Evolutionary conservation across 805 yeast genomes (phyloP).

Genomic region (Blastobotrys parvus): DNA sequence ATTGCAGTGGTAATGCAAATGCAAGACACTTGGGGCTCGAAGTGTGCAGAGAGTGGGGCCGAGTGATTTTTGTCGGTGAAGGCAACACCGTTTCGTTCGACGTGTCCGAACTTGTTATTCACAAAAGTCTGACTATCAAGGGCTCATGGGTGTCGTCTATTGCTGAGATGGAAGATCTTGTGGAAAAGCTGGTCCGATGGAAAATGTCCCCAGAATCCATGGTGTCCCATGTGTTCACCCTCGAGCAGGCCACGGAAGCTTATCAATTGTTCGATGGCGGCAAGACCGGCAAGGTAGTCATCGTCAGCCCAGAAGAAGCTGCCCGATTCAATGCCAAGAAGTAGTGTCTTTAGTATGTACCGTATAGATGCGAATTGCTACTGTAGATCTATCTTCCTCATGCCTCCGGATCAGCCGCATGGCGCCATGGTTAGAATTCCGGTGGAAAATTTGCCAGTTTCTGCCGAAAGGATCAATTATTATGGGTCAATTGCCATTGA

Average conservation of each 20-base stretch:
- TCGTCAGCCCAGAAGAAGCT: slow-evolving; percentile 3
- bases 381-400: too few relatives aligned
- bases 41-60: slow-evolving; percentile 13
- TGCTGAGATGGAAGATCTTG: slow-evolving; percentile 12
- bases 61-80: slow-evolving; percentile 12
- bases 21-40: slow-evolving; percentile 9
- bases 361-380: too few relatives aligned
- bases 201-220: slow-evolving; percentile 9
- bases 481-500: too few relatives aligned
- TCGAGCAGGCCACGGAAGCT: slow-evolving; percentile 9
- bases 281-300: slow-evolving; percentile 10
- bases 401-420: too few relatives aligned
- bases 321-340: not conserved
- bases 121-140: slow-evolving; percentile 9
- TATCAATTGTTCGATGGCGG: slow-evolving; percentile 9
- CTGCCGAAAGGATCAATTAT: too few relatives aligned
- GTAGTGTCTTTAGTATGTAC: too few relatives aligned
- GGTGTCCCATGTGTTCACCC: slow-evolving; percentile 10
- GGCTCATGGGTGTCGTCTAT: slow-evolving; percentile 13
- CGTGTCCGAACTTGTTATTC: slow-evolving; percentile 11
- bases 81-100: slow-evolving; percentile 10
- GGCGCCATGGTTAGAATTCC: too few relatives aligned
- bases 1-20: slow-evolving; percentile 9
- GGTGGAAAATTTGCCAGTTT: too few relatives aligned
- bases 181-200: slow-evolving; percentile 13